Evolutionary conservation across 371 early-diverging fungal species (phyloP), one percentile per base, ranked within the genome.

Genomic region (Entomophthora muscae): DNA sequence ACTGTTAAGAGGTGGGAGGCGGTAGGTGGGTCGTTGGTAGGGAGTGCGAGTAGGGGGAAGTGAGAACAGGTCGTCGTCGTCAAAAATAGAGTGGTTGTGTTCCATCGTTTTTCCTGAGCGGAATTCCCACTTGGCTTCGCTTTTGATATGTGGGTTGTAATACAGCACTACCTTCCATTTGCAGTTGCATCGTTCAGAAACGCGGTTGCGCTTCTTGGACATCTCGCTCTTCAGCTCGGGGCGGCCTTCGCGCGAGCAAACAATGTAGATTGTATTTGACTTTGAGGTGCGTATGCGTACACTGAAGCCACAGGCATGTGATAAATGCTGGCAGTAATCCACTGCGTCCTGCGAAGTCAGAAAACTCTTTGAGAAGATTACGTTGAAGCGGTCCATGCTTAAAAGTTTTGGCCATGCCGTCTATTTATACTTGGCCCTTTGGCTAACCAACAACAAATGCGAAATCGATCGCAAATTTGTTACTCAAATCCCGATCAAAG

Each of bases 311-410:
- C 63, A 63, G 32, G 3, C n/a, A 21, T 63, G 26, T 1, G 63
- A 5, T 12, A 63, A 33, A 17, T 63, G 32, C 28, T 63, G 52
- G 28, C 63, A 63, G 28, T 28, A 63, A 3, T 63, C 53, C 5
- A 63, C 13, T 17, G 63, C 63, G 13, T 63, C 63, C 53, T 63
- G 63, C 21, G 63, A 52, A 26, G 63, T 63, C n/a, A 17, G 21
- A 23, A 63, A 63, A 12, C 53, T n/a, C 22, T 27, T 63, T 13
- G 24, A 26, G n/a, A 63, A 63, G 12, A 63, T 52, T 12, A 13
- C 5, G 31, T 29, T 52, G 63, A 63, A 63, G 22, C 30, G 23
- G 23, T 63, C 52, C 63, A 63, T 63, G 7, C 21, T 63, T 52
- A 7, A 7, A 59, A 22, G 12, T 59, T 17, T n/a, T n/a, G n/a